phyloP scores from a whole-genome alignment of 106 monocot genomes.

The Hemerocallis citrina region DNA sequence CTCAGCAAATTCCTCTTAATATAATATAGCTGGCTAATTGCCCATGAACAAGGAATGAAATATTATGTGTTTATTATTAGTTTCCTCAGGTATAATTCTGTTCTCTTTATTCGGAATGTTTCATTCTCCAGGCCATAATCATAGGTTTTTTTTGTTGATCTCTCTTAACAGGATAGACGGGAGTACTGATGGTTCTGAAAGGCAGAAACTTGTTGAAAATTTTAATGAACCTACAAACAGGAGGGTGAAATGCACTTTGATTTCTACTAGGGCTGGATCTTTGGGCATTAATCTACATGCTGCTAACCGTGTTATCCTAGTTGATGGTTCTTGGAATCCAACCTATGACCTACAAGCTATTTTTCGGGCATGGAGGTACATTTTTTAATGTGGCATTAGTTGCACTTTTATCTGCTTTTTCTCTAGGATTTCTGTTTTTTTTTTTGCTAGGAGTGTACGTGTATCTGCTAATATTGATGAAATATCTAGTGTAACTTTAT shows the following conservation, averaged over 20 bases:
- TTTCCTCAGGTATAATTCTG: too few species aligned
- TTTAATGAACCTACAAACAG: constrained; percentile 87
- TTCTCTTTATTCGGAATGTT: too few species aligned
- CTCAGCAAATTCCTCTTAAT: too few species aligned
- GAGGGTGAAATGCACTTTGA: constrained; percentile 81
- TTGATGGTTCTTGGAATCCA: constrained; percentile 99
- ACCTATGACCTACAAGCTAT: constrained; percentile 97
- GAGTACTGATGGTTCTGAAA: constrained; percentile 70
- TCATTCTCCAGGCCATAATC: too few species aligned
- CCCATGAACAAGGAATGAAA: too few species aligned
- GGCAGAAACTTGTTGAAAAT: constrained; percentile 89
- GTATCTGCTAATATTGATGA: background rate
- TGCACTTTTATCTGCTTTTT: background rate
- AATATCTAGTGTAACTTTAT: background rate
- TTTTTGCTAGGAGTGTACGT: background rate
- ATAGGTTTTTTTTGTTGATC: background rate
- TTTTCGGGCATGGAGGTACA: constrained; percentile 93
- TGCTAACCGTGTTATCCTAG: constrained; percentile 88
- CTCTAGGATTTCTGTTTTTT: background rate
- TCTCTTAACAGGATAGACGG: constrained; percentile 74
- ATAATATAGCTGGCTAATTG: too few species aligned
- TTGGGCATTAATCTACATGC: constrained; percentile 93
- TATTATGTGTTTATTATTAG: too few species aligned
- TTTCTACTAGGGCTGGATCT: constrained; percentile 95
- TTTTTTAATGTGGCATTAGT: constrained; percentile 2